A percentile compares a stretch with the other conserved stretches of the same genome.
These are phyloP conservation scores for Neodidymelliopsis sp. DNA, from an alignment of 2,329 filamentous ascomycete species.

Conservation along the genomic window DNA sequence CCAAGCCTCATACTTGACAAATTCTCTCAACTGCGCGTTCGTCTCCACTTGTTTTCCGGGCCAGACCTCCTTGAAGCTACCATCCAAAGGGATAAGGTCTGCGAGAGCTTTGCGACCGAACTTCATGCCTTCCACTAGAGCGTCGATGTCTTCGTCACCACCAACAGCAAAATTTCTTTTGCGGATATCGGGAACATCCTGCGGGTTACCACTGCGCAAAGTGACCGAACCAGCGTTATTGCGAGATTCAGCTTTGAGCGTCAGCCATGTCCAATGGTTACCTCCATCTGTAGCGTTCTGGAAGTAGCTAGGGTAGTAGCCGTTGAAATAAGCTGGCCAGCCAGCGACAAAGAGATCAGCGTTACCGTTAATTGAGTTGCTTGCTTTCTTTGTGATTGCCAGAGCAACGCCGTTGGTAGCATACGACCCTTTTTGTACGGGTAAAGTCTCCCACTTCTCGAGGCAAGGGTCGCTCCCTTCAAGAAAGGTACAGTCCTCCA, in stretches of 20 bases:
- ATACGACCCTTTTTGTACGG: constrained; percentile 53
- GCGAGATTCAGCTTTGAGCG: constrained; percentile 67
- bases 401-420: constrained; percentile 62
- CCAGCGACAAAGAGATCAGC: constrained; percentile 63
- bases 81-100: constrained; percentile 52
- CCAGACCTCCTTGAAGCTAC: constrained; percentile 56
- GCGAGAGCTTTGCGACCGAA: constrained; percentile 56
- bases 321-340: constrained; percentile 60
- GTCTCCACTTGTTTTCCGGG: constrained; percentile 57
- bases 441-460: constrained; percentile 51
- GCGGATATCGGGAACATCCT: constrained; percentile 66
- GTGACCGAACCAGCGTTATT: constrained; percentile 68
- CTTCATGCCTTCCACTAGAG: constrained; percentile 63
- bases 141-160: constrained; percentile 55
- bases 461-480: constrained; percentile 54
- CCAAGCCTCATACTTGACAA: constrained; percentile 33
- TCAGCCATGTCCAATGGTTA: constrained; percentile 58
- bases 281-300: constrained; percentile 54
- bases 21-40: constrained; percentile 52
- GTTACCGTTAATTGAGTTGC: constrained; percentile 50
- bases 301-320: constrained; percentile 63
- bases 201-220: constrained; percentile 66
- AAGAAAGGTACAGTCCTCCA: constrained; percentile 52
- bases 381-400: constrained; percentile 53
- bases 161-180: constrained; percentile 27